Evolutionary conservation across 192 early-diverging fungal species (phyloP), one percentile per base, ranked within the genome.

Genomic region (Coemansia nantahalensis): DNA sequence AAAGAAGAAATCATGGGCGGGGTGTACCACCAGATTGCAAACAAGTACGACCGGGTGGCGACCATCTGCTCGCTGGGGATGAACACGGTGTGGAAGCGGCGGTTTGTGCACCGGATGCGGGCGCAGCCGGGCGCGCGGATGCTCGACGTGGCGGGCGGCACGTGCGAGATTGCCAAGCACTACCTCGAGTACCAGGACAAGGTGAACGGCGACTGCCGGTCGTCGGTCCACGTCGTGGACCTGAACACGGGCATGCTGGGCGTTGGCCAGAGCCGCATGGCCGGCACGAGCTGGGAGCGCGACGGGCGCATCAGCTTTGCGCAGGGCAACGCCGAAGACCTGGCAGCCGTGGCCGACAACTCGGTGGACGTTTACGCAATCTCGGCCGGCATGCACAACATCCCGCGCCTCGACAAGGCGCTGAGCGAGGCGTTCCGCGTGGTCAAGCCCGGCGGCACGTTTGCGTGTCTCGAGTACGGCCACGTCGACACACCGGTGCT

Each of bases 41-140:
- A n/a, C n/a, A 94, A 88, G 41, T 99, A 99, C 78, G 96, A 99
- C 65, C 49, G 94, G 11, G 97, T 99, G 96, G 97, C 97, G 79
- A 94, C 97, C 51, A 86, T 89, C 16, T 97, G 97, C 94, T 89
- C 86, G 62, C 75, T 82, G 24, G 96, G 96, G 24, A 71, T 99
- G 17, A 94, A 99, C 66, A 83, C 94, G 45, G 62, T 96, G 28
- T 99, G 96, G 96, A 99, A 99, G 60, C 92, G 96, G 58, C 83
- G 92, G 60, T 90, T 91, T 65, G 89, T 99, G 49, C 80, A 83
- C 19, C 78, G 68, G 17, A 79, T 99, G 74, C 84, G 90, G 2
- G 93, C 96, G 1, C 68, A 82, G 3, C 86, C 86, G 6, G 83
- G 82, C 9, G 93, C 92, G 26, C 84, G 82, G 45, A 80, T 97